Base-by-base conservation (phyloP, 768 basidiomycete species). In the Mycena filopes region DNA sequence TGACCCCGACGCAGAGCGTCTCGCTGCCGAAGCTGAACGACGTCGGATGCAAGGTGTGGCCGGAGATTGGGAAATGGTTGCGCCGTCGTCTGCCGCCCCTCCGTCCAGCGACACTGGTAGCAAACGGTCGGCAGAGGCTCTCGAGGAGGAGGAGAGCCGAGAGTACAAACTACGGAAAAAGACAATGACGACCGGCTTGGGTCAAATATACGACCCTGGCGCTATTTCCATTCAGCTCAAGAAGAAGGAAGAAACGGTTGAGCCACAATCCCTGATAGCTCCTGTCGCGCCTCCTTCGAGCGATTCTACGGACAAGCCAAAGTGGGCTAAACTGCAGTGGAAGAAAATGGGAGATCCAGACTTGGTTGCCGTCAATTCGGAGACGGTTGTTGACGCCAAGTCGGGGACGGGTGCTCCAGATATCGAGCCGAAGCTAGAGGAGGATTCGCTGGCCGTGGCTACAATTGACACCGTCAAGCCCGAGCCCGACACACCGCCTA, bases 191-290 rank as follows among this genome's bases (percentile, higher is more conserved):
- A 76, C 81, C 0, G 92, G 90, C 9, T 80, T 93, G 13, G 93
- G 91, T 15, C 90, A 94, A 70, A 86, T 93, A 29, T 96, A 93
- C 68, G 95, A 97, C 74, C 92, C 92, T 4, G 90, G 88, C 1
- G 71, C 87, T 23, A 87, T 94, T 50, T 79, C 86, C 31, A 84
- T 93, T 70, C 88, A 89, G 73, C 67, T 86, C 33, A 91, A 89
- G 77, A 88, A 86, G 79, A 84, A 84, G 73, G 84, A 86, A 70
- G 79, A 81, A 55, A 67, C 69, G 1, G 67, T 66, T 40, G 71
- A 73, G 40, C 62, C 68, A 16, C 50, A 60, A 49, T 26, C 68
- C 6, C 54, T 56, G 31, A 20, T 65, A n/a, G 54, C 51, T 10
- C 53, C 69, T 7, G 42, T 68, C 43, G 53, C 62, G 11, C 47